Evolutionary conservation across 1,139 yeast species (phyloP).

Genomic region (Yamadazyma sp.): DNA sequence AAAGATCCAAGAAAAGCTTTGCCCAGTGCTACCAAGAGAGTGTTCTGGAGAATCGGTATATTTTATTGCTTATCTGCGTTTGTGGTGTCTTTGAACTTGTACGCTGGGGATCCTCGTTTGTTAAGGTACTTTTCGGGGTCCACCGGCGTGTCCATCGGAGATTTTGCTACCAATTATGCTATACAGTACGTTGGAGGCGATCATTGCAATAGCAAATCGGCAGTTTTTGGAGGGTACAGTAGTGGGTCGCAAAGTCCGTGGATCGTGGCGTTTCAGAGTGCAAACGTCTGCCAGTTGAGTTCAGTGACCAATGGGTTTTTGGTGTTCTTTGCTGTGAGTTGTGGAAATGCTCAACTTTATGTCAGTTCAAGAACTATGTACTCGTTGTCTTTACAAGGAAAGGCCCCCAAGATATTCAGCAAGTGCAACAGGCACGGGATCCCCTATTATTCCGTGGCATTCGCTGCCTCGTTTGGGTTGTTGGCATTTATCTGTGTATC

Average conservation of each 20-base stretch:
- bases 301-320: slow-evolving; percentile 65
- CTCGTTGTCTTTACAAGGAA: slow-evolving; percentile 69
- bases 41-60: slow-evolving; percentile 68
- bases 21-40: slow-evolving; percentile 75
- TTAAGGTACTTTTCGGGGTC: slow-evolving; percentile 49
- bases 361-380: slow-evolving; percentile 79
- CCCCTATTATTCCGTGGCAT: slow-evolving; percentile 68
- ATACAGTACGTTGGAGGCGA: slow-evolving; percentile 42
- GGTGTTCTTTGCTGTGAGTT: slow-evolving; percentile 72
- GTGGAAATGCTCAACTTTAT: slow-evolving; percentile 76
- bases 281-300: slow-evolving; percentile 63
- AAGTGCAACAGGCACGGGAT: slow-evolving; percentile 65
- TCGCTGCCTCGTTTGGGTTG: slow-evolving; percentile 60
- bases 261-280: slow-evolving; percentile 74
- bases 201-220: slow-evolving; percentile 33
- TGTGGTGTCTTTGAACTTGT: slow-evolving; percentile 67
- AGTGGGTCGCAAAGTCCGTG: slow-evolving; percentile 75
- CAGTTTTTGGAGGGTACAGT: slow-evolving; percentile 48
- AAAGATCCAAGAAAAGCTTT: slow-evolving; percentile 76
- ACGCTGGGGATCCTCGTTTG: slow-evolving; percentile 74
- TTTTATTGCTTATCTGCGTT: slow-evolving; percentile 73
- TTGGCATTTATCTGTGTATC: slow-evolving; percentile 61
- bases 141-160: slow-evolving; percentile 27
- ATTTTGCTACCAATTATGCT: slow-evolving; percentile 31
- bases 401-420: slow-evolving; percentile 63